Conservation (phyloP, 106 monocot genomes). For the Platanthera guangdongensis region DNA sequence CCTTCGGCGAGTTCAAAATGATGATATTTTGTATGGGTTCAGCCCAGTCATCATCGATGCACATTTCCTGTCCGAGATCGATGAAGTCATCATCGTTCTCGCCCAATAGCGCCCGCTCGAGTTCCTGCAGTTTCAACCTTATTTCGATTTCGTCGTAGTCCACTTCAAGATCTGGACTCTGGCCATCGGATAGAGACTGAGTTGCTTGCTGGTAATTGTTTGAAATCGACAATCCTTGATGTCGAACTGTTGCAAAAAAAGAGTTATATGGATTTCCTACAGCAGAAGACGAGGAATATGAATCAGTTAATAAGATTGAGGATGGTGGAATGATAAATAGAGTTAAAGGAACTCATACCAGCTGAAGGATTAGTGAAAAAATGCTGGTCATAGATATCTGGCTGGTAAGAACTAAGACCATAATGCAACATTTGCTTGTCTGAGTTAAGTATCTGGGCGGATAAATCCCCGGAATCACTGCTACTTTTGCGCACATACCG, state of each 20-base stretch:
- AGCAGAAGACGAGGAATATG: slow-evolving; percentile 25
- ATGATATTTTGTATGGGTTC: slow-evolving; percentile 56
- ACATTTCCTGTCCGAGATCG: slow-evolving; percentile 27
- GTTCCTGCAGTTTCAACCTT: slow-evolving; percentile 74
- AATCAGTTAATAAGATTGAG: slow-evolving; percentile 36
- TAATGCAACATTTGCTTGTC: slow-evolving; percentile 36
- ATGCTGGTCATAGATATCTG: slow-evolving; percentile 29
- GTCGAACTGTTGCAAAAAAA: slow-evolving; percentile 25
- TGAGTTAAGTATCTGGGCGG: slow-evolving; percentile 24
- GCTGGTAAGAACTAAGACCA: slow-evolving; percentile 26
- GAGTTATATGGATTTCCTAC: slow-evolving; percentile 39
- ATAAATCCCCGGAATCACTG: slow-evolving; percentile 21
- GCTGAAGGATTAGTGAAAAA: slow-evolving; percentile 18
- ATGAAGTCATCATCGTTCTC: slow-evolving; percentile 49
- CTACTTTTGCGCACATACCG: slow-evolving; percentile 22
- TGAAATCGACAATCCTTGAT: slow-evolving; percentile 32
- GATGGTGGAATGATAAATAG: slow-evolving; percentile 12
- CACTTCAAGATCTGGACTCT: slow-evolving; percentile 41
- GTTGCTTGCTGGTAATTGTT: slow-evolving; percentile 50
- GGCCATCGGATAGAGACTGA: slow-evolving; percentile 41
- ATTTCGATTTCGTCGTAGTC: slow-evolving; percentile 68
- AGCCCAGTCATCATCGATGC: slow-evolving; percentile 61
- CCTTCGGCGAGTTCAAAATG: slow-evolving; percentile 53
- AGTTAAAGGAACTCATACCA: slow-evolving; percentile 11
- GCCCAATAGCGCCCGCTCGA: slow-evolving; percentile 64